These are phyloP conservation scores for Paramyrothecium sp. DNA, from an alignment of 2,329 filamentous ascomycete genomes.

Conservation along the genomic window DNA sequence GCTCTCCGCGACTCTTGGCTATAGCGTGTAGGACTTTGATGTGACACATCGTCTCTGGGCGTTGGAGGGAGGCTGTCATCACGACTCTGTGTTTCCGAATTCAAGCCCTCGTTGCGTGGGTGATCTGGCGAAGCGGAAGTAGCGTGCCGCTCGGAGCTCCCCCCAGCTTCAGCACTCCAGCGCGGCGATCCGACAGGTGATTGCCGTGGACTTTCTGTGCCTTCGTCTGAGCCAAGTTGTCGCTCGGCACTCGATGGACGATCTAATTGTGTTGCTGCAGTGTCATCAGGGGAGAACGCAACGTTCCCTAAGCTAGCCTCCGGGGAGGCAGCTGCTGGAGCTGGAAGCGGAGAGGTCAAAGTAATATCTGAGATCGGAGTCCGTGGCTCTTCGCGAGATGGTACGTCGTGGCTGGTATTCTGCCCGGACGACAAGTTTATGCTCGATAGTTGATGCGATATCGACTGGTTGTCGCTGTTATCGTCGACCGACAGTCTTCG, in stretches of 20 bases:
- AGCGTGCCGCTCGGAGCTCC: not conserved
- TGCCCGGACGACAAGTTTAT: not conserved
- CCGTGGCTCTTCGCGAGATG: too few species aligned
- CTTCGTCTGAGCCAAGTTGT: too few species aligned
- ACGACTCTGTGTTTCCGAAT: not conserved
- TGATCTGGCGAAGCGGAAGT: not conserved
- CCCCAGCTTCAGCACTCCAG: not conserved
- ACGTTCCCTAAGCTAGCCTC: too few species aligned
- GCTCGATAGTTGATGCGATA: not conserved
- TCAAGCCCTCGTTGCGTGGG: not conserved
- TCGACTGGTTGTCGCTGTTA: not conserved
- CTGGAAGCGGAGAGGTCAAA: too few species aligned
- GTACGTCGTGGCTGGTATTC: not conserved
- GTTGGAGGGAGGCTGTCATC: not conserved
- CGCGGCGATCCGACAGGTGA: too few species aligned
- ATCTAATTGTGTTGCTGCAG: too few species aligned
- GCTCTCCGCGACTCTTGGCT: not conserved
- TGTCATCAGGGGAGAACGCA: too few species aligned
- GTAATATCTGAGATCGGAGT: too few species aligned
- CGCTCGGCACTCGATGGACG: too few species aligned
- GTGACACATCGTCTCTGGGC: conserved; percentile 9
- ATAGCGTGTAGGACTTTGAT: not conserved
- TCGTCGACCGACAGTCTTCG: conserved; percentile 30
- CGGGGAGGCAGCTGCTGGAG: too few species aligned
- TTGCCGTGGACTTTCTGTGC: too few species aligned